Evolutionary conservation across 2,329 filamentous ascomycete genomes (phyloP), one percentile per base, ranked within the genome.

Genomic region (Penicillium sp.): DNA sequence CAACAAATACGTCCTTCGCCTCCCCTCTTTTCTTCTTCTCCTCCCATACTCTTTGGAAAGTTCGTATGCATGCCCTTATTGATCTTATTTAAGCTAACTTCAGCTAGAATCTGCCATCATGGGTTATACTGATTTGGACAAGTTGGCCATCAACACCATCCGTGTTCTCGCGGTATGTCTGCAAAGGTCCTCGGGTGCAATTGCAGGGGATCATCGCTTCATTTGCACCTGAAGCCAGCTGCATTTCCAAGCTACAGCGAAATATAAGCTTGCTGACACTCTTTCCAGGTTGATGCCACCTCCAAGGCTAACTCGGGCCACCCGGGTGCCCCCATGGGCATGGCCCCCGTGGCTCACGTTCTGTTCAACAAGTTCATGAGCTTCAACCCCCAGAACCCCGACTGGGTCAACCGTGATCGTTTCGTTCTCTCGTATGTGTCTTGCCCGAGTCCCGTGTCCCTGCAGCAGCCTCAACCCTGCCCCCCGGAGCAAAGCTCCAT

Each of bases 311-410:
- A 97, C 82, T 96, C 91, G 58, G 93, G 93, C 70, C 93, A 98
- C 78, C 93, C 93, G 67, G 93, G 93, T 80, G 93, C 93, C 72
- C 93, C 93, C 66, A 98, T 98, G 93, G 84, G 82, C 69, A 80
- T 97, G 88, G 93, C 93, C 67, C 91, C 93, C 54, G 84, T 90
- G 67, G 85, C 93, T 73, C 93, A 97, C 80, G 89, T 97, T 66
- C 83, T 98, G 58, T 98, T 88, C 79, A 95, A 95, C 83, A 94
- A 93, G 75, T 94, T 96, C 81, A 89, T 98, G 89, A 94, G 77
- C 72, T 98, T 96, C 82, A 98, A 97, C 85, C 93, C 93, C 66
- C 94, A 96, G 85, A 96, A 95, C 82, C 88, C 93, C 63, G 80
- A 89, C 58, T 98, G 90, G 90, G 67, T 93, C 65, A 97, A 97